Evolutionary conservation across 2,329 filamentous ascomycete species (phyloP).

Genomic region (Sarocladiaceae sp.): DNA sequence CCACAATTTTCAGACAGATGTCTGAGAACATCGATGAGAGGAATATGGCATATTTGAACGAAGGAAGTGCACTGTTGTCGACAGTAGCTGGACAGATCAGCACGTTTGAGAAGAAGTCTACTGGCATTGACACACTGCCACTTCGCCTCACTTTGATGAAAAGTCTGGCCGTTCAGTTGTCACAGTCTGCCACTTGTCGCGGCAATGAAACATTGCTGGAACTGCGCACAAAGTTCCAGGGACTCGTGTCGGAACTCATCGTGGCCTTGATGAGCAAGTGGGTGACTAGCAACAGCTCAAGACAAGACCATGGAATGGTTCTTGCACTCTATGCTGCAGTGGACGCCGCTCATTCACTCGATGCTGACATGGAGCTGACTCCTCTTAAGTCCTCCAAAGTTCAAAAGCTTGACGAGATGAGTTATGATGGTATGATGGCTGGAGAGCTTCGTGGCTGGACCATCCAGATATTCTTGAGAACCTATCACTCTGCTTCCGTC

Average conservation of each 20-base stretch:
- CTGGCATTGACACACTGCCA: slow-evolving; percentile 18
- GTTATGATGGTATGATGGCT: slow-evolving; percentile 25
- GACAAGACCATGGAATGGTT: slow-evolving; percentile 3
- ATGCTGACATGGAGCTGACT: slow-evolving; percentile 10
- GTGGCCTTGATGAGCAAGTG: slow-evolving; percentile 21
- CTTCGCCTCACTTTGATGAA: slow-evolving; percentile 32
- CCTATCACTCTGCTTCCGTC: slow-evolving; percentile 28
- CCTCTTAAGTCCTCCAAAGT: slow-evolving; percentile 23
- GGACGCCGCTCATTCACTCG: slow-evolving; percentile 23
- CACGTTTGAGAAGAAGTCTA: background rate
- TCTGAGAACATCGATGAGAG: slow-evolving; percentile 37
- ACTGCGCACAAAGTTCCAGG: slow-evolving; percentile 21
- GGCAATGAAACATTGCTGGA: slow-evolving; percentile 19
- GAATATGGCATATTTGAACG: slow-evolving; percentile 35
- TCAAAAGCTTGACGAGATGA: slow-evolving; percentile 30
- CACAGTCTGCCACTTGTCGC: slow-evolving; percentile 21
- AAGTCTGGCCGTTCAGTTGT: slow-evolving; percentile 24
- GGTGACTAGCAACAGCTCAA: slow-evolving; percentile 22
- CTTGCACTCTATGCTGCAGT: slow-evolving; percentile 27
- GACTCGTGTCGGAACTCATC: slow-evolving; percentile 23
- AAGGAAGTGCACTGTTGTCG: slow-evolving; percentile 18
- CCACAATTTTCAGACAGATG: slow-evolving; percentile 37
- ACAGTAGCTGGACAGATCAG: slow-evolving; percentile 18
- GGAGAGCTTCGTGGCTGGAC: slow-evolving; percentile 41
- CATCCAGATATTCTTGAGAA: slow-evolving; percentile 38